Evolutionary conservation across 2,329 filamentous ascomycete species (phyloP), one percentile per base, ranked within the genome.

Genomic region (Aspergillus thermomutatus): DNA sequence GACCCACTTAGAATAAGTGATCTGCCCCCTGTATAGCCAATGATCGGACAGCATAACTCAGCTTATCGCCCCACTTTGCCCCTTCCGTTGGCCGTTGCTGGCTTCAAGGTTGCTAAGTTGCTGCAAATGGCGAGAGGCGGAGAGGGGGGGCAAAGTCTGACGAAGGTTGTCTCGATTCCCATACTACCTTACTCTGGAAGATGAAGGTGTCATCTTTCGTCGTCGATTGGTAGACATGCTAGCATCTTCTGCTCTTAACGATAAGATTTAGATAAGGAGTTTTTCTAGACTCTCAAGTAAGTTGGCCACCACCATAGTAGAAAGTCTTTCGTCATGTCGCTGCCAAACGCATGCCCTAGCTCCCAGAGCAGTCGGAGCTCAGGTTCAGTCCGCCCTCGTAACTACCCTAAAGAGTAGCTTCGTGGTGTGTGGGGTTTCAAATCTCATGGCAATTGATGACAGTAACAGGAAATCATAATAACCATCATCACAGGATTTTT

Each of bases 41-140:
- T 66, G 14, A 65, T 11, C n/a, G 14, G 17, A 4, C 9, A 9
- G 8, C 0, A 31, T 47, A 21, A 3, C 19, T 46, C 59, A 59
- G 59, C 60, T 64, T 62, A 65, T 64, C 56, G 61, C 61, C 60
- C 63, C 63, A 58, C 59, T 46, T 54, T 53, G 28, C 21, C 49
- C 26, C 54, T 56, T 56, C 56, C 57, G 46, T 53, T 60, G 17
- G 31, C 31, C 31, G 31, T 37, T 17, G 14, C 31, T 17, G 14
- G 31, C 17, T 37, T 37, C 14, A 3, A 37, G 17, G 31, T 37
- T 37, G 28, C 28, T n/a, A 31, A 31, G 11, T 31, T 31, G 31
- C 31, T 17, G 31, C 31, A 37, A 37, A 37, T 37, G 31, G 31
- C 31, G 14, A 37, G 31, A 37, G 14, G 31, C 31, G 11, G 5